Evolutionary conservation across 1,284 basidiomycete species (phyloP), one percentile per base, ranked within the genome.

Genomic region (Prillingera fragicola): DNA sequence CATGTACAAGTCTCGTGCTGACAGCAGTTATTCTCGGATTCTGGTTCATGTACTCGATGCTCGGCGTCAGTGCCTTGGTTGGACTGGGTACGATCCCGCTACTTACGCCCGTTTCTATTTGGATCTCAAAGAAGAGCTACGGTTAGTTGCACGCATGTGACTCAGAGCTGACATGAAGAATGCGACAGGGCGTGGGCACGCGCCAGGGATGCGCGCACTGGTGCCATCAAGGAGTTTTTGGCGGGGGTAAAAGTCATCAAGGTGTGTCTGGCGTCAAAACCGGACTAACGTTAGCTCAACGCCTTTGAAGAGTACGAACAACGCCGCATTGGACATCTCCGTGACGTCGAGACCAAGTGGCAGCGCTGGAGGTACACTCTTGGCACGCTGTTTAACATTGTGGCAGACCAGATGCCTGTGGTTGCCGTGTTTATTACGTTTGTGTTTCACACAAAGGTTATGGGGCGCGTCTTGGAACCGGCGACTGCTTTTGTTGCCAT

Each of bases 171-270:
- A 50, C 18, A 13, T 17, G 15, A 6, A 70, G 66, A 49, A 6
- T 68, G 66, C 33, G 68, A 71, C 44, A 57, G 55, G 32, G 53
- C 56, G 4, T 63, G 65, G 57, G 56, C 62, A 1, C 41, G 55
- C 19, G 56, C 60, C 0, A 37, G 65, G 15, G 69, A 71, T 48
- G 63, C 62, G 0, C 50, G 68, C 9, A 65, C 58, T 1, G 58
- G 60, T 1, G 68, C 67, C 2, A 53, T 70, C 41, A 69, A 69
- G 37, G 69, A 71, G 51, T 60, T 69, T 33, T 45, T 70, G 8
- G 37, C 56, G 9, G 61, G 66, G 13, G 61, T 67, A 52, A 70
- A 69, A 43, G 67, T 68, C 10, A 67, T 70, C 63, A 70, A 72
- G 46, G 68, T 67, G 8, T 12, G 43, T 33, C 19, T 8, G 23